A percentile compares a stretch with the other conserved stretches of the same genome.
These are phyloP conservation scores for Mucor lusitanicus DNA, from an alignment of 371 early-diverging fungal species.

Conservation along the genomic window DNA sequence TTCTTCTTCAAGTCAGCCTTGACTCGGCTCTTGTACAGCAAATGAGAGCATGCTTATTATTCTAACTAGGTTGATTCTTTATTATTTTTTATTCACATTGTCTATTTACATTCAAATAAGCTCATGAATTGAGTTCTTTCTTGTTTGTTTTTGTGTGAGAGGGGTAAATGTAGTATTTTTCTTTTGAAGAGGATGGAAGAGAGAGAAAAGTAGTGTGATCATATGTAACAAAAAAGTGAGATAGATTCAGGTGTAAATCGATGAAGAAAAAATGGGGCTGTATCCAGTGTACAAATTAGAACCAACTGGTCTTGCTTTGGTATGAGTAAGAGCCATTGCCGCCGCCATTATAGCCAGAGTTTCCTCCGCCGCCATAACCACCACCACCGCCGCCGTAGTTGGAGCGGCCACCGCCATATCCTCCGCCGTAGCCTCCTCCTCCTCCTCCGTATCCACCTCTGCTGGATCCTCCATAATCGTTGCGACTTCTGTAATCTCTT, in stretches of 20 bases:
- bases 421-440: conserved; percentile 5
- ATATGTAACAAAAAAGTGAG: background rate
- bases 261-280: background rate
- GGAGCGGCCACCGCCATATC: conserved; percentile 15
- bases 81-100: background rate
- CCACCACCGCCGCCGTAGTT: conserved; percentile 8
- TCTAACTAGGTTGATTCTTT: background rate
- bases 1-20: too few relatives aligned
- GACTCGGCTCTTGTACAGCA: too few relatives aligned
- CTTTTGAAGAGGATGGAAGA: conserved; percentile 1
- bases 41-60: too few relatives aligned
- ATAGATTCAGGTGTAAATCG: background rate
- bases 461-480: conserved; percentile 24
- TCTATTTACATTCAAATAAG: conserved; percentile 1
- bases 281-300: conserved; percentile 34
- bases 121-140: background rate
- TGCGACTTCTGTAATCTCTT: conserved; percentile 58
- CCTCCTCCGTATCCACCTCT: background rate
- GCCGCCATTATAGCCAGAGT: conserved; percentile 12
- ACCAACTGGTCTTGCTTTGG: conserved; percentile 72
- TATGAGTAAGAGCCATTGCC: conserved; percentile 19
- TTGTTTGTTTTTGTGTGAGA: background rate
- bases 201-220: background rate
- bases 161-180: background rate
- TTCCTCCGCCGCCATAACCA: conserved; percentile 13